These are phyloP conservation scores for Dryadomyces quercus-mongolicae DNA, from an alignment of 2,329 filamentous ascomycete genomes.

Conservation along the genomic window DNA sequence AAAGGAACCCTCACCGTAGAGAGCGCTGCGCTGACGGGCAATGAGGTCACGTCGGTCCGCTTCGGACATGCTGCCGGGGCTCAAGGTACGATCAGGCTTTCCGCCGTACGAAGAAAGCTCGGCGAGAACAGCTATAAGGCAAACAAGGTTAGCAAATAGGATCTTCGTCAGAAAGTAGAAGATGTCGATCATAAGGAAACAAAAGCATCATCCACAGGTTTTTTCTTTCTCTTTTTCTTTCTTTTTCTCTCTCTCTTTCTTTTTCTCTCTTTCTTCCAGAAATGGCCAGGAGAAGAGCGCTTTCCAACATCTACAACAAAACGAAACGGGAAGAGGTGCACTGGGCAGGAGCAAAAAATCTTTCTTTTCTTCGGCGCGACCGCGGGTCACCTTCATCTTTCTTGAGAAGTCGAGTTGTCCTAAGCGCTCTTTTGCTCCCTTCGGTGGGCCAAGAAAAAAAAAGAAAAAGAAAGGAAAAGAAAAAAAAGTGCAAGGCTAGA, in stretches of 20 bases:
- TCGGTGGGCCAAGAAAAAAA: background rate
- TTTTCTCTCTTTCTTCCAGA: too few relatives aligned
- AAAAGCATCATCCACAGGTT: slow-evolving; percentile 1
- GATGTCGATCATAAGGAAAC: background rate
- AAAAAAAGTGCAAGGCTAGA: slow-evolving; percentile 35
- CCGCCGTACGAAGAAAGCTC: slow-evolving; percentile 31
- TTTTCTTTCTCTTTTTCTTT: too few relatives aligned
- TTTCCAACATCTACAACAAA: slow-evolving; percentile 8
- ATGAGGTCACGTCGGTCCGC: slow-evolving; percentile 94
- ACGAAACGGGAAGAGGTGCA: slow-evolving; percentile 7
- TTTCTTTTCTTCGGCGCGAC: slow-evolving; percentile 4
- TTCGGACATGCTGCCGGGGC: slow-evolving; percentile 77
- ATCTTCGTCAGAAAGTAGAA: slow-evolving; percentile 4
- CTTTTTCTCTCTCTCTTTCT: too few relatives aligned
- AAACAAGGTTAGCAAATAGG: slow-evolving; percentile 19
- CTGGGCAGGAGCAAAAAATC: slow-evolving; percentile 8
- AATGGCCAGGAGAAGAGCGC: slow-evolving; percentile 3
- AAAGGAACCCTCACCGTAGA: slow-evolving; percentile 71
- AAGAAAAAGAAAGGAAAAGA: background rate
- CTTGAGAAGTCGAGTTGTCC: slow-evolving; percentile 9
- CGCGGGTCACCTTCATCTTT: slow-evolving; percentile 9
- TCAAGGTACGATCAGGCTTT: slow-evolving; percentile 80
- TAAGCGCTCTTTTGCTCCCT: slow-evolving; percentile 4
- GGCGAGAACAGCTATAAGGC: slow-evolving; percentile 35
- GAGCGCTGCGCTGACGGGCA: slow-evolving; percentile 83